Evolutionary conservation across 2,329 filamentous ascomycete genomes (phyloP).

Genomic region (Venturia pyrina): DNA sequence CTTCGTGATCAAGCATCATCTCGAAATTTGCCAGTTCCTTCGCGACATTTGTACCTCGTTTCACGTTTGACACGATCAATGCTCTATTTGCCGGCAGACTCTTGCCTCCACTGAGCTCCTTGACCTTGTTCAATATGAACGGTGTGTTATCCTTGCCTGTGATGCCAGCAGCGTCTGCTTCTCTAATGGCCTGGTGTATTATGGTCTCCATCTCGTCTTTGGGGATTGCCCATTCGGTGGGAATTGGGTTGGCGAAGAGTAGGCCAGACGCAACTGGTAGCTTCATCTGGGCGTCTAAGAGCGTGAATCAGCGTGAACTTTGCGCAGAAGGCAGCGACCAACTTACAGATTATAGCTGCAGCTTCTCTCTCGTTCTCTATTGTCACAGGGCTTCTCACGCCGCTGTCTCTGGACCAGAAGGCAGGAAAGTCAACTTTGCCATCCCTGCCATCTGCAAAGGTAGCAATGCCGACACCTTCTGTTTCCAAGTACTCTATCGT

Average conservation of each 20-base stretch:
- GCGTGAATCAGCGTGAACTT: background rate
- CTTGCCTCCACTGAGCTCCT: constrained; percentile 62
- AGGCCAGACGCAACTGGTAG: constrained; percentile 69
- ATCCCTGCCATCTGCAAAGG: constrained; percentile 72
- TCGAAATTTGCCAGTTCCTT: constrained; percentile 41
- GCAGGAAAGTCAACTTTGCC: constrained; percentile 76
- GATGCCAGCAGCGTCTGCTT: constrained; percentile 32
- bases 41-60: constrained; percentile 54
- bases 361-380: constrained; percentile 71
- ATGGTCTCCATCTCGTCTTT: constrained; percentile 37
- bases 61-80: constrained; percentile 57
- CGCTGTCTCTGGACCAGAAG: constrained; percentile 87
- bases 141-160: constrained; percentile 74
- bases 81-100: constrained; percentile 67
- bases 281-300: constrained; percentile 57
- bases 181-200: constrained; percentile 30
- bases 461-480: constrained; percentile 70
- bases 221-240: constrained; percentile 58
- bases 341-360: constrained; percentile 70
- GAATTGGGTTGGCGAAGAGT: constrained; percentile 82
- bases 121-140: constrained; percentile 69
- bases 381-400: constrained; percentile 65
- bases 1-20: constrained; percentile 26
- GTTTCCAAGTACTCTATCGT: constrained; percentile 76
- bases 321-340: background rate